Conservation (phyloP, 2,329 filamentous ascomycete species). For the Trichoderma sp. region DNA sequence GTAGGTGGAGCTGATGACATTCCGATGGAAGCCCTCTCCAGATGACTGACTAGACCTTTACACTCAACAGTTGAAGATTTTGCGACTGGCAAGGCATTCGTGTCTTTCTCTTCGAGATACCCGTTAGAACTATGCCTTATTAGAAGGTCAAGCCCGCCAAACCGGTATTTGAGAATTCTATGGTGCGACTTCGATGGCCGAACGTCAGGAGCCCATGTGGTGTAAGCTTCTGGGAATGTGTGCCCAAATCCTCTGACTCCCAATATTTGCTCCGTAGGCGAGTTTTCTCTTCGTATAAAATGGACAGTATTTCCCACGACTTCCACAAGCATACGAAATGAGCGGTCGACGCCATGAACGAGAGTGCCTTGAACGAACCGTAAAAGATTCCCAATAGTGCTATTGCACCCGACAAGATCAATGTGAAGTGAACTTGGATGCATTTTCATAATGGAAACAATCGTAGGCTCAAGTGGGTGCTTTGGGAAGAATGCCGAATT, state of each 20-base stretch:
- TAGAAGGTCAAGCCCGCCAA: constrained; percentile 40
- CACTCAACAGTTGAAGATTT: background rate
- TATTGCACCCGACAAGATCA: constrained; percentile 47
- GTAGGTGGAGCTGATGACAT: background rate
- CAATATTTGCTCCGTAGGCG: constrained; percentile 53
- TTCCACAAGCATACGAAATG: constrained; percentile 59
- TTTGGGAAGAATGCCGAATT: constrained; percentile 50
- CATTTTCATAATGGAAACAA: constrained; percentile 38
- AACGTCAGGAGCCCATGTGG: constrained; percentile 56
- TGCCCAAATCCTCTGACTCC: constrained; percentile 61
- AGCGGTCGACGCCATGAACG: constrained; percentile 39
- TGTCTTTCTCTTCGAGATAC: constrained; percentile 21
- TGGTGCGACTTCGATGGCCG: constrained; percentile 59
- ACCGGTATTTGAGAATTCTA: constrained; percentile 55
- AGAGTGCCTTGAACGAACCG: constrained; percentile 49
- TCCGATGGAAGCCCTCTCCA: background rate
- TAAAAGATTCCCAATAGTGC: constrained; percentile 59
- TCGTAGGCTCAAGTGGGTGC: constrained; percentile 50
- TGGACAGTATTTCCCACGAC: constrained; percentile 56
- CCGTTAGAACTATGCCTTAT: constrained; percentile 31
- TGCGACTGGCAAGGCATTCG: background rate
- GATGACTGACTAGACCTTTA: background rate
- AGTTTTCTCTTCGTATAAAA: constrained; percentile 59
- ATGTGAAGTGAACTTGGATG: constrained; percentile 33
- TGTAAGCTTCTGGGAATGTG: constrained; percentile 64